A percentile compares a stretch with the other conserved stretches of the same genome.
Evolutionary conservation across 768 basidiomycete genomes (phyloP).

Genomic region (Suillus brevipes): DNA sequence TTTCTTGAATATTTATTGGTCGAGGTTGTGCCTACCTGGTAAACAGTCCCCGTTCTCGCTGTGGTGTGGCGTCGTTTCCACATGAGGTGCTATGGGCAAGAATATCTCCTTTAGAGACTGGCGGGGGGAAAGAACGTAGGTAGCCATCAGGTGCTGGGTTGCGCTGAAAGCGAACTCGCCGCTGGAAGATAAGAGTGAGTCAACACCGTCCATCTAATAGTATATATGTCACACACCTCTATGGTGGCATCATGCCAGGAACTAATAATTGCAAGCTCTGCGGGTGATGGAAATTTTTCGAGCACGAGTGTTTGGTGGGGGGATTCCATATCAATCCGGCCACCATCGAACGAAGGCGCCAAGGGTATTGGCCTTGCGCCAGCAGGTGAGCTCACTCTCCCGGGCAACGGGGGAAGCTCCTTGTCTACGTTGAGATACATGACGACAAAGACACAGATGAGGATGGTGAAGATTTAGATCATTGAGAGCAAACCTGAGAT

Average conservation of each 20-base stretch:
- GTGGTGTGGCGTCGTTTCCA: slow-evolving; percentile 4
- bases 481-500: background rate
- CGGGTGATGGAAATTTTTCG: slow-evolving; percentile 20
- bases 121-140: slow-evolving; percentile 10
- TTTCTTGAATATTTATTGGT: background rate
- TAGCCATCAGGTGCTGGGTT: slow-evolving; percentile 7
- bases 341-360: background rate
- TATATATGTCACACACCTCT: slow-evolving; percentile 17
- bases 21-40: slow-evolving; percentile 19
- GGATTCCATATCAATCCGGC: slow-evolving; percentile 8
- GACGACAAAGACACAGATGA: background rate
- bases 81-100: background rate
- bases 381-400: background rate
- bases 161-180: slow-evolving; percentile 28
- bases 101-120: slow-evolving; percentile 12
- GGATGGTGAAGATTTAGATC: background rate
- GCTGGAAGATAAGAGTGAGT: background rate
- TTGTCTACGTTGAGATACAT: slow-evolving; percentile 24
- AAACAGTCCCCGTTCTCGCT: slow-evolving; percentile 19
- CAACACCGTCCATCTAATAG: slow-evolving; percentile 1
- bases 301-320: slow-evolving; percentile 17
- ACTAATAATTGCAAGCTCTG: slow-evolving; percentile 20
- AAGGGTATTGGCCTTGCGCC: background rate
- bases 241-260: slow-evolving; percentile 28
- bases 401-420: slow-evolving; percentile 24